Conservation (phyloP, 1,139 yeast genomes). For the Geotrichum australiense region DNA sequence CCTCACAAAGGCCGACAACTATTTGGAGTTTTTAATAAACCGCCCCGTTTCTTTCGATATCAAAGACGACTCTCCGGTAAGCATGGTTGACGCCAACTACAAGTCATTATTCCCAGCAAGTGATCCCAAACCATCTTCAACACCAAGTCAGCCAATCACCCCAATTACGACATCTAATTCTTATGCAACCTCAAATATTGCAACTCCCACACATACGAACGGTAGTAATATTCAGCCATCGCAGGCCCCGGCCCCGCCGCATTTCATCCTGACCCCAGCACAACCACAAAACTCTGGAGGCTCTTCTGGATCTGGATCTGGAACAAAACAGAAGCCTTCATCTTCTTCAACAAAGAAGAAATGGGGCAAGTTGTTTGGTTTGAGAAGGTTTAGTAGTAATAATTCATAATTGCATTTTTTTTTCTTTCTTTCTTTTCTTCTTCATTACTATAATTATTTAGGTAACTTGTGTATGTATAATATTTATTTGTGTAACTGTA, state of each 20-base stretch:
- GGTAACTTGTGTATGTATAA: no score
- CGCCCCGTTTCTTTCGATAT: conserved; percentile 3
- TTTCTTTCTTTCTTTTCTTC: no score
- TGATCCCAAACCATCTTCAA: not conserved
- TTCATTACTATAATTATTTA: no score
- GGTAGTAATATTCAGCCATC: no score
- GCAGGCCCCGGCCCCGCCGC: not conserved
- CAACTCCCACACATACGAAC: no score
- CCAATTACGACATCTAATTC: not conserved
- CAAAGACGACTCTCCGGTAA: not conserved
- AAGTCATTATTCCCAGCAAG: conserved; percentile 5
- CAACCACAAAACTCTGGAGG: not conserved
- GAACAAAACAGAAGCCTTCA: not conserved
- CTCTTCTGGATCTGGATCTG: not conserved
- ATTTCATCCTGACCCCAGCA: not conserved
- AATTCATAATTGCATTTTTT: no score
- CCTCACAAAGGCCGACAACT: not conserved
- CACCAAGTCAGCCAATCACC: not conserved
- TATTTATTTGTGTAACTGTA: no score
- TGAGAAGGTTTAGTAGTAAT: not conserved
- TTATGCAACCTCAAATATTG: no score
- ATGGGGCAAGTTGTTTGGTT: conserved; percentile 3
- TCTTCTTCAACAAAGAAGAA: not conserved
- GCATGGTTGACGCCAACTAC: conserved; percentile 4
- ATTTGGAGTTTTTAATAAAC: conserved; percentile 5